These are phyloP conservation scores for Suillus hirtellus DNA, from an alignment of 768 basidiomycete genomes.

Conservation along the genomic window DNA sequence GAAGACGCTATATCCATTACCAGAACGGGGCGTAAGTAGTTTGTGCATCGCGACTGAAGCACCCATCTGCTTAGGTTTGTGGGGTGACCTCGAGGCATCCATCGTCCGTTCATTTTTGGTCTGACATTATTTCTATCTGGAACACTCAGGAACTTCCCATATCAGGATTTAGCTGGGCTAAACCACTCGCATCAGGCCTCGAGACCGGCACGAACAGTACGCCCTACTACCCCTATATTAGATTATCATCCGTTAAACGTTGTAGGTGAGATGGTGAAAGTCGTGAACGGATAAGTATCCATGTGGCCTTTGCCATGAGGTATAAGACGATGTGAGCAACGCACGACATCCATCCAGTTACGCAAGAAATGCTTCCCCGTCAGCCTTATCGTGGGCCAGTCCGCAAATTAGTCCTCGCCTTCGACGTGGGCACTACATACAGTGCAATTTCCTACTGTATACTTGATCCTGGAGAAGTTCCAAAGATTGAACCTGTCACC, in stretches of 20 bases:
- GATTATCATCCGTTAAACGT: neutral
- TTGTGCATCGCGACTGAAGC: neutral
- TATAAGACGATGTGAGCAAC: conserved; percentile 1
- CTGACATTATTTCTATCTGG: neutral
- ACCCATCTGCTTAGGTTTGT: neutral
- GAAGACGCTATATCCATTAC: neutral
- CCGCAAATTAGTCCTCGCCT: conserved; percentile 38
- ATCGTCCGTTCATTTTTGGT: neutral
- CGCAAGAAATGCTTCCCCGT: conserved; percentile 32
- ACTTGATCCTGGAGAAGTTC: conserved; percentile 40
- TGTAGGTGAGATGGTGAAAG: conserved; percentile 7
- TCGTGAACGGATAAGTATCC: neutral
- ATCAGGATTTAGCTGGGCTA: too few species aligned
- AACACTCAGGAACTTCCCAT: neutral
- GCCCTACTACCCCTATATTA: neutral
- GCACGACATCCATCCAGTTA: neutral
- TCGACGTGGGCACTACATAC: conserved; percentile 44
- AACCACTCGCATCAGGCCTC: neutral
- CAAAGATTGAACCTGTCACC: conserved; percentile 36
- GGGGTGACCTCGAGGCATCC: conserved; percentile 9
- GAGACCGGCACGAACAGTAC: neutral
- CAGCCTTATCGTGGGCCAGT: conserved; percentile 39
- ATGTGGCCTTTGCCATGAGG: conserved; percentile 6
- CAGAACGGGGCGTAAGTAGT: neutral
- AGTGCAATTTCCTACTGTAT: conserved; percentile 43